These are phyloP conservation scores for Globisporangium radiosum DNA, from an alignment of 352 stramenopile species.

Conservation along the genomic window DNA sequence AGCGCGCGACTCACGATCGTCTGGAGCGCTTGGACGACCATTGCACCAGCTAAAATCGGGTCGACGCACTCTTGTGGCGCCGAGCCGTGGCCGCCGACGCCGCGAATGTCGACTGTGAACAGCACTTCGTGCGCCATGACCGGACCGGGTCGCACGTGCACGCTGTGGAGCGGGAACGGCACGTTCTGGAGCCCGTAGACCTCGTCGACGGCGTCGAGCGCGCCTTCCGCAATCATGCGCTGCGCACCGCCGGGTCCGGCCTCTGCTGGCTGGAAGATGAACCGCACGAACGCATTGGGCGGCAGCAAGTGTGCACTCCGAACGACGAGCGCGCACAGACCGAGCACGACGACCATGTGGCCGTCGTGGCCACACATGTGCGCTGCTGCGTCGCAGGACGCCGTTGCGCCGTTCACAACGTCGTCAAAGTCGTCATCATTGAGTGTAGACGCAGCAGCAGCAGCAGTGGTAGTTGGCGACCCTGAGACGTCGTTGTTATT, in stretches of 20 bases:
- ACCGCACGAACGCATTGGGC: constrained; percentile 74
- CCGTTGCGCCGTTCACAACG: constrained; percentile 1
- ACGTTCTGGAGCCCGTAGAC: constrained; percentile 93
- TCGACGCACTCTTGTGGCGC: constrained; percentile 90
- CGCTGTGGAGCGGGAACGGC: constrained; percentile 83
- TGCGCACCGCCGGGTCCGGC: constrained; percentile 87
- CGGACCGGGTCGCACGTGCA: constrained; percentile 84
- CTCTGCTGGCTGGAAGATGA: constrained; percentile 96
- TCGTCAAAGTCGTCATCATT: constrained; percentile 24
- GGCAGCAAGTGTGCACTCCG: constrained; percentile 64
- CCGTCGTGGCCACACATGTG: constrained; percentile 96
- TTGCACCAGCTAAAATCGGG: constrained; percentile 87
- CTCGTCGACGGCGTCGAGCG: constrained; percentile 81
- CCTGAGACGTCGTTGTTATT: not conserved
- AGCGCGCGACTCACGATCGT: constrained; percentile 88
- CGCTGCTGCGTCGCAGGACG: constrained; percentile 23
- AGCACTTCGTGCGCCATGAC: constrained; percentile 91
- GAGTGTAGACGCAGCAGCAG: not conserved
- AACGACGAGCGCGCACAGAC: constrained; percentile 78
- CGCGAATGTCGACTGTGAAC: constrained; percentile 90
- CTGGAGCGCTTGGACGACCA: constrained; percentile 91
- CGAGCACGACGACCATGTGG: constrained; percentile 93
- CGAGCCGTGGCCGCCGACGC: constrained; percentile 92
- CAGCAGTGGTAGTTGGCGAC: constrained; percentile 12
- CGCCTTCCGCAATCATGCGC: constrained; percentile 91